Percentiles rank a stretch among this genome's conserved stretches.
phyloP scores from a whole-genome alignment of 805 yeast species.

The Metschnikowia aberdeeniae region DNA sequence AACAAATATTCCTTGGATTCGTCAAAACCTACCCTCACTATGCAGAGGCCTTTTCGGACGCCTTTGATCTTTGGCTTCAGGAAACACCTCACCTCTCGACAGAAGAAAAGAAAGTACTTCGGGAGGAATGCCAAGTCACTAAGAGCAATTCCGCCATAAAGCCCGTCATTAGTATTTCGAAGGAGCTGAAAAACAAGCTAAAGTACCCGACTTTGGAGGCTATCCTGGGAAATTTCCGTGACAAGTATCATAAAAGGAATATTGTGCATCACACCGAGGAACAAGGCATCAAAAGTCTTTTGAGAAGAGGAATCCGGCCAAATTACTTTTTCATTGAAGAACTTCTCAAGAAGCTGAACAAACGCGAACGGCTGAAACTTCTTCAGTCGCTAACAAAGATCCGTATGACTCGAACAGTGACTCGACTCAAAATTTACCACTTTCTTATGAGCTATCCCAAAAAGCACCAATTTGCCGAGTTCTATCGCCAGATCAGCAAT shows the following conservation, averaged over 20 bases:
- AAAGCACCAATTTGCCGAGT: constrained; percentile 16
- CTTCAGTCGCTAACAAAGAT: constrained; percentile 24
- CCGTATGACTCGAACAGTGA: constrained; percentile 20
- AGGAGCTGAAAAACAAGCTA: constrained; percentile 13
- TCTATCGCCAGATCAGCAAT: constrained; percentile 11
- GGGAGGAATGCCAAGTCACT: constrained; percentile 16
- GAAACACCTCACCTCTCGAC: constrained; percentile 5
- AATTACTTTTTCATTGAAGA: constrained; percentile 29
- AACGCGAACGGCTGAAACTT: constrained; percentile 14
- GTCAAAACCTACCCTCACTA: constrained; percentile 32
- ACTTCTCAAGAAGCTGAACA: constrained; percentile 27
- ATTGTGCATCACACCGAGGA: constrained; percentile 30
- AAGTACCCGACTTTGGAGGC: constrained; percentile 22
- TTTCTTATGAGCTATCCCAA: constrained; percentile 14
- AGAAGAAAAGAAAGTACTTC: constrained; percentile 12
- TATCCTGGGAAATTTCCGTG: constrained; percentile 10
- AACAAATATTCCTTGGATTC: constrained; percentile 27
- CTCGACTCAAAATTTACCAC: constrained; percentile 13
- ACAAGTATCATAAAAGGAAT: constrained; percentile 14
- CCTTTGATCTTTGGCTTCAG: constrained; percentile 21
- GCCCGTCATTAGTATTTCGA: constrained; percentile 23
- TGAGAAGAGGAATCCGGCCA: constrained; percentile 35
- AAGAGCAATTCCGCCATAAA: constrained; percentile 23
- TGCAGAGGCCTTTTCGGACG: constrained; percentile 21
- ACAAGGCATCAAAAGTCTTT: constrained; percentile 30